A percentile compares a stretch with the other conserved stretches of the same genome.
phyloP scores from a whole-genome alignment of 768 basidiomycete genomes.

The Boletus fagicola region DNA sequence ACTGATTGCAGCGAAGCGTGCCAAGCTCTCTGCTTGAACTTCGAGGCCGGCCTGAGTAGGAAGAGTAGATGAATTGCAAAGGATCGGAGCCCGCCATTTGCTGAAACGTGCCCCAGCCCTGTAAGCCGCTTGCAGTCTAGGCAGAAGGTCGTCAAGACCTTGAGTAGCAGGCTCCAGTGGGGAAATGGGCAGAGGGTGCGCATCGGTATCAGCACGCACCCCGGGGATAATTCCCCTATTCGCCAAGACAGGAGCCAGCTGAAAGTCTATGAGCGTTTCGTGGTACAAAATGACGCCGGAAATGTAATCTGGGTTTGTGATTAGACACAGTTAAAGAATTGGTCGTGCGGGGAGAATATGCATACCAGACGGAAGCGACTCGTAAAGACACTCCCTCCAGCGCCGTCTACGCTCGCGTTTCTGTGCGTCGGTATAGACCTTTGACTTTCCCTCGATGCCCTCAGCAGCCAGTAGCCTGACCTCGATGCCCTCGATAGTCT shows the following conservation, averaged over 20 bases:
- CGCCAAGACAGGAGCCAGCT: constrained; percentile 43
- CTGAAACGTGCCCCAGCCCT: constrained; percentile 49
- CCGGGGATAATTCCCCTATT: constrained; percentile 48
- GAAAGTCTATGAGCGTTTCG: constrained; percentile 50
- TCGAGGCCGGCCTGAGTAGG: constrained; percentile 44
- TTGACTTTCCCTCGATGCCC: constrained; percentile 22
- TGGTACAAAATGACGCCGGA: constrained; percentile 52
- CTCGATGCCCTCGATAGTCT: constrained; percentile 44
- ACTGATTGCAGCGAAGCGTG: constrained; percentile 49
- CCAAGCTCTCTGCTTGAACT: constrained; percentile 46
- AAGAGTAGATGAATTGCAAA: constrained; percentile 41
- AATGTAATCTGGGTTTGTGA: constrained; percentile 39
- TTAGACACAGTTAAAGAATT: not conserved
- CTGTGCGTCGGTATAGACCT: constrained; percentile 35
- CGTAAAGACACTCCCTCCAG: constrained; percentile 47
- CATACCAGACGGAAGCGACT: constrained; percentile 41
- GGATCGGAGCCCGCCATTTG: constrained; percentile 51
- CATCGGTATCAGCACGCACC: constrained; percentile 50
- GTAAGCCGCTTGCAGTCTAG: constrained; percentile 41
- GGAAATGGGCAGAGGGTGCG: constrained; percentile 44
- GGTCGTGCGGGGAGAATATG: not conserved
- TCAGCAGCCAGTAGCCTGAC: constrained; percentile 38
- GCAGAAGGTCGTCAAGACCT: constrained; percentile 47
- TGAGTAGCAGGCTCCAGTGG: constrained; percentile 47
- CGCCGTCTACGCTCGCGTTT: constrained; percentile 39